Percentiles rank a stretch among this genome's conserved stretches.
These are phyloP conservation scores for Brassica rapa DNA, from an alignment of 345 rosid genomes.

Conservation along the genomic window DNA sequence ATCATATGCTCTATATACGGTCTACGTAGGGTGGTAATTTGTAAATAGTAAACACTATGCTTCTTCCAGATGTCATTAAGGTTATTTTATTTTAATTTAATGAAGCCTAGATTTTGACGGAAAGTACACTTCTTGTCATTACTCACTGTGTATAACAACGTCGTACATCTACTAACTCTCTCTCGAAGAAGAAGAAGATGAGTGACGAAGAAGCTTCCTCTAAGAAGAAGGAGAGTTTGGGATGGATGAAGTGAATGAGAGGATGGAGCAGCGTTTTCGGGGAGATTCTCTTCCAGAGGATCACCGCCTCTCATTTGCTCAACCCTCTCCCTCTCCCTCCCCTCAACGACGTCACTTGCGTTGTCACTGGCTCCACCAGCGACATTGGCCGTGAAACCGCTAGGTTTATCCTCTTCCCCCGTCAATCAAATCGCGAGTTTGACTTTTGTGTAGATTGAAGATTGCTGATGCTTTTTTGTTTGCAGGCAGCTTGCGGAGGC, in stretches of 20 bases:
- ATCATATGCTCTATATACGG: too few species aligned
- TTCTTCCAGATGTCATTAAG: too few species aligned
- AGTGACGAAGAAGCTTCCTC: slow-evolving; percentile 27
- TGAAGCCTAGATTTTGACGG: slow-evolving; percentile 20
- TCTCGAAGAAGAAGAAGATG: slow-evolving; percentile 9
- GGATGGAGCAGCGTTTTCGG: slow-evolving; percentile 73
- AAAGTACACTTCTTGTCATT: slow-evolving; percentile 34
- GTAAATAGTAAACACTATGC: too few species aligned
- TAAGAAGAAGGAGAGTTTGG: slow-evolving; percentile 58
- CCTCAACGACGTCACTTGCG: slow-evolving; percentile 66
- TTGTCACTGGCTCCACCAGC: slow-evolving; percentile 76
- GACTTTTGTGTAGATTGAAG: neutral
- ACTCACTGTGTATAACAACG: neutral
- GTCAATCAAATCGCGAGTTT: neutral
- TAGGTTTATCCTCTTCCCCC: neutral
- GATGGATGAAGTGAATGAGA: slow-evolving; percentile 93
- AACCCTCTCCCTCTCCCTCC: slow-evolving; percentile 88
- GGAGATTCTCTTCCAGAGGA: slow-evolving; percentile 87
- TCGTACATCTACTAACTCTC: slow-evolving; percentile 23
- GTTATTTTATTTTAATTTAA: too few species aligned
- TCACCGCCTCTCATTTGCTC: slow-evolving; percentile 72
- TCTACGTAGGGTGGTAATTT: too few species aligned
- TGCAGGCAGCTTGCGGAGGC: slow-evolving; percentile 88
- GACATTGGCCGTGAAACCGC: slow-evolving; percentile 3
- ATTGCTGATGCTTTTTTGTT: neutral